Conservation (phyloP, 2,329 filamentous ascomycete species). For the Arthrinium phaeospermum region DNA sequence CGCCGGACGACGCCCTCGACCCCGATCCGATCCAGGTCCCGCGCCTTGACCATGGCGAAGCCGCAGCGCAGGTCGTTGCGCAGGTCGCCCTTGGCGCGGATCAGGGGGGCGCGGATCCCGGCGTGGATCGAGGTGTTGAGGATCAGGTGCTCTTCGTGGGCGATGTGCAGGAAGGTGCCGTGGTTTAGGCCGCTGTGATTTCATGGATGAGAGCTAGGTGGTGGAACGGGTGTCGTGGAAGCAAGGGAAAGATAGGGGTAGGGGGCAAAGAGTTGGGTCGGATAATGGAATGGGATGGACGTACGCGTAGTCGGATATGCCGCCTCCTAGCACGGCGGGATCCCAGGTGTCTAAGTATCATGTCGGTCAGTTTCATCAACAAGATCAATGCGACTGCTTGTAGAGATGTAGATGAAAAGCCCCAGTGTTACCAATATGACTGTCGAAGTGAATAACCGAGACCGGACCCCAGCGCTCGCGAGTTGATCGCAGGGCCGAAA, state of each 20-base stretch:
- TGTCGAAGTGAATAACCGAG: constrained; percentile 70
- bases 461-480: constrained; percentile 63
- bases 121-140: constrained; percentile 64
- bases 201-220: not conserved
- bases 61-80: constrained; percentile 64
- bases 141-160: constrained; percentile 66
- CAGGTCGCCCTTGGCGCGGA: constrained; percentile 55
- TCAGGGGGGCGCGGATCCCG: constrained; percentile 63
- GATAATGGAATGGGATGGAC: constrained; percentile 29
- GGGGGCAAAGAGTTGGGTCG: not conserved
- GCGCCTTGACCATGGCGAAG: constrained; percentile 61
- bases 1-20: constrained; percentile 65
- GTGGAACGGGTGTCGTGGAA: too few species aligned
- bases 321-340: constrained; percentile 63
- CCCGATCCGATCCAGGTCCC: constrained; percentile 76
- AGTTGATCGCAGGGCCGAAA: constrained; percentile 66
- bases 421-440: too few species aligned
- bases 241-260: too few species aligned
- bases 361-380: constrained; percentile 26
- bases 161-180: constrained; percentile 66
- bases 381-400: not conserved
- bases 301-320: constrained; percentile 64
- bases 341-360: constrained; percentile 69
- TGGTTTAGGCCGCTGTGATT: constrained; percentile 57
- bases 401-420: too few species aligned